phyloP scores from a whole-genome alignment of 495 filamentous ascomycete genomes.

The Aspergillus campestris region DNA sequence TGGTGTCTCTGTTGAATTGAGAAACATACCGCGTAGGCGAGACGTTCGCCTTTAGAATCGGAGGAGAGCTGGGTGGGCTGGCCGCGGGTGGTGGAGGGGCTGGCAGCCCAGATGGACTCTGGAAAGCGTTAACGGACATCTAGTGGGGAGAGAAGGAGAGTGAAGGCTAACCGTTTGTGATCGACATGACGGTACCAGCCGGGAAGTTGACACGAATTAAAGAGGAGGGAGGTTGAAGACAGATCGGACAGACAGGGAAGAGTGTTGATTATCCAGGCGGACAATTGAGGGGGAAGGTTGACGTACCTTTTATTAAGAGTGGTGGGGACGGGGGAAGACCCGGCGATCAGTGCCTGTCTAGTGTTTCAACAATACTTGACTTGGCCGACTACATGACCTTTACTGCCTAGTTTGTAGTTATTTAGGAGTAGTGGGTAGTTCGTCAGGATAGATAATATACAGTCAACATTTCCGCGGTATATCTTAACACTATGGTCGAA shows the following conservation, averaged over 20 bases:
- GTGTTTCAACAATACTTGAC: too few relatives aligned
- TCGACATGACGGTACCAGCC: conserved; percentile 28
- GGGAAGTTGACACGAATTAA: not conserved
- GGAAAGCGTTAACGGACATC: conserved; percentile 4
- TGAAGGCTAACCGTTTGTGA: conserved; percentile 32
- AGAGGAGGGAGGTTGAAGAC: not conserved
- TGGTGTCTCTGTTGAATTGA: not conserved
- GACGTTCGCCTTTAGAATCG: conserved; percentile 83
- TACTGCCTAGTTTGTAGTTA: too few relatives aligned
- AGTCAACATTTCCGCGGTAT: too few relatives aligned
- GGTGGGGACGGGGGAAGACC: too few relatives aligned
- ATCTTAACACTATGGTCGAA: too few relatives aligned
- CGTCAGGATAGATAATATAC: too few relatives aligned
- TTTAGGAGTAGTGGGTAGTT: too few relatives aligned
- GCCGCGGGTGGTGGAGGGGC: conserved; percentile 75
- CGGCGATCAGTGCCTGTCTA: too few relatives aligned
- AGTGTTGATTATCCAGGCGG: not conserved
- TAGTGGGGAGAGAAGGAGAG: not conserved
- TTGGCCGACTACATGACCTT: too few relatives aligned
- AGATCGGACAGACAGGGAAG: conserved; percentile 1
- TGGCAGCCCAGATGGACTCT: conserved; percentile 68
- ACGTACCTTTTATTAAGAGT: too few relatives aligned
- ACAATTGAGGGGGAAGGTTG: too few relatives aligned
- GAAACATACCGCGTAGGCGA: conserved; percentile 79
- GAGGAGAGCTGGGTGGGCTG: conserved; percentile 84